Percentiles rank a stretch among this genome's conserved stretches.
These are phyloP conservation scores for Pleurotus tuber-regium DNA, from an alignment of 768 basidiomycete species.

Conservation along the genomic window DNA sequence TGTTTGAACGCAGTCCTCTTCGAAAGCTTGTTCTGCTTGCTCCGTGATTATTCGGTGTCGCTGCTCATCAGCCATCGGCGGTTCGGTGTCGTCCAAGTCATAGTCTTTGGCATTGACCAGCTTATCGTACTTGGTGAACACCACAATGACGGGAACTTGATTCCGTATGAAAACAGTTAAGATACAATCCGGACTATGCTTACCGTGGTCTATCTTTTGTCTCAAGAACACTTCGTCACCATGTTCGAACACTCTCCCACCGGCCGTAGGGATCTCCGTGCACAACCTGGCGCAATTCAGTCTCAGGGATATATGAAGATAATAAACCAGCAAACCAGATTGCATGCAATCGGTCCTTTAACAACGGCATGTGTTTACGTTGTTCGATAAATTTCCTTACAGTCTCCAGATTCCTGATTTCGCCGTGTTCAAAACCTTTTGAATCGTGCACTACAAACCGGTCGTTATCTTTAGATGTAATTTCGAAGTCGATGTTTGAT, in stretches of 20 bases:
- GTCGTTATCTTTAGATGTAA: constrained; percentile 12
- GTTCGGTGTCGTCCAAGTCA: neutral
- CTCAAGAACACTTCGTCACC: constrained; percentile 25
- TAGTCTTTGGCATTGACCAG: constrained; percentile 14
- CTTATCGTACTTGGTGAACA: constrained; percentile 33
- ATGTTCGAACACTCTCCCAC: constrained; percentile 20
- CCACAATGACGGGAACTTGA: constrained; percentile 29
- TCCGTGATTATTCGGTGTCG: neutral
- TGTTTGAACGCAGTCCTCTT: neutral
- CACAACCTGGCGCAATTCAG: constrained; percentile 24
- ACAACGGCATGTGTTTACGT: neutral
- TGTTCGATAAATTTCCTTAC: constrained; percentile 13
- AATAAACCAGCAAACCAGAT: constrained; percentile 21
- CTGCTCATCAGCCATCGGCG: neutral
- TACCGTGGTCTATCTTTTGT: constrained; percentile 16
- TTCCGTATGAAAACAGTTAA: neutral
- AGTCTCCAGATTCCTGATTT: constrained; percentile 10
- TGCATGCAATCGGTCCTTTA: constrained; percentile 21
- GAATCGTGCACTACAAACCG: constrained; percentile 17
- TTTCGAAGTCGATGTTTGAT: constrained; percentile 14
- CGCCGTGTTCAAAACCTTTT: constrained; percentile 15
- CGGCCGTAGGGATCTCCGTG: constrained; percentile 23
- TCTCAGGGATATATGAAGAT: neutral
- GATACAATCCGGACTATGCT: neutral
- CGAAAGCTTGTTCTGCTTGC: neutral